A percentile compares a stretch with the other conserved stretches of the same genome.
These are phyloP conservation scores for Rhamnella rubrinervis DNA, from an alignment of 331 rosid genomes.

Conservation along the genomic window DNA sequence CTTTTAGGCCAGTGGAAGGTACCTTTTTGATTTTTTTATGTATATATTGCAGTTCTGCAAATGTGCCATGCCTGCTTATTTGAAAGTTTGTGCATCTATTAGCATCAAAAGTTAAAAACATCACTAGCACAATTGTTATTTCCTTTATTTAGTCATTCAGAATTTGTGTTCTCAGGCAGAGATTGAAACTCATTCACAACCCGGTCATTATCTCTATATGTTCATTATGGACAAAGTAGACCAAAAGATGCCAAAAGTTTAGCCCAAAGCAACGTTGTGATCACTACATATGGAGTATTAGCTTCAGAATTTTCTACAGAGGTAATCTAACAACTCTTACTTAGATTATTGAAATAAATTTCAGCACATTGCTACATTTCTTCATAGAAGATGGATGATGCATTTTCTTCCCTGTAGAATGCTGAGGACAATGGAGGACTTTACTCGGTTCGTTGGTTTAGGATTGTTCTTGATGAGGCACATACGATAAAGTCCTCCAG, in stretches of 20 bases:
- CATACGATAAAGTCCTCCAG: slow-evolving; percentile 90
- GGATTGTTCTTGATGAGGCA: slow-evolving; percentile 97
- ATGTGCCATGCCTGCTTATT: slow-evolving; percentile 21
- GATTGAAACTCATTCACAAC: slow-evolving; percentile 78
- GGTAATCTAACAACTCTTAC: slow-evolving; percentile 51
- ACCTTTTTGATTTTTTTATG: slow-evolving; percentile 25
- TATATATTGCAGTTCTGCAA: slow-evolving; percentile 8
- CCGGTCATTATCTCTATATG: slow-evolving; percentile 70
- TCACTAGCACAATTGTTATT: slow-evolving; percentile 3
- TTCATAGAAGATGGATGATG: slow-evolving; percentile 18
- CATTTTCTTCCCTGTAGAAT: slow-evolving; percentile 45
- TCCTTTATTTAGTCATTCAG: slow-evolving; percentile 18
- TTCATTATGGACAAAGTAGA: slow-evolving; percentile 93
- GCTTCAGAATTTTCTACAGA: slow-evolving; percentile 82
- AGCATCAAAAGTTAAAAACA: neutral
- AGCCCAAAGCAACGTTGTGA: slow-evolving; percentile 72
- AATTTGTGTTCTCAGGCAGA: slow-evolving; percentile 68
- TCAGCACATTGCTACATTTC: slow-evolving; percentile 20
- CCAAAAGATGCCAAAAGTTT: slow-evolving; percentile 77
- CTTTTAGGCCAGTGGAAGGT: slow-evolving; percentile 99
- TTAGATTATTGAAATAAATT: slow-evolving; percentile 1
- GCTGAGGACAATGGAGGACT: slow-evolving; percentile 74
- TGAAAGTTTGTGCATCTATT: slow-evolving; percentile 18
- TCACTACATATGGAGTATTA: slow-evolving; percentile 86
- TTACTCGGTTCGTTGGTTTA: slow-evolving; percentile 84